Base-by-base conservation (phyloP, 192 early-diverging fungal genomes). In the Bifiguratus adelaidae region DNA sequence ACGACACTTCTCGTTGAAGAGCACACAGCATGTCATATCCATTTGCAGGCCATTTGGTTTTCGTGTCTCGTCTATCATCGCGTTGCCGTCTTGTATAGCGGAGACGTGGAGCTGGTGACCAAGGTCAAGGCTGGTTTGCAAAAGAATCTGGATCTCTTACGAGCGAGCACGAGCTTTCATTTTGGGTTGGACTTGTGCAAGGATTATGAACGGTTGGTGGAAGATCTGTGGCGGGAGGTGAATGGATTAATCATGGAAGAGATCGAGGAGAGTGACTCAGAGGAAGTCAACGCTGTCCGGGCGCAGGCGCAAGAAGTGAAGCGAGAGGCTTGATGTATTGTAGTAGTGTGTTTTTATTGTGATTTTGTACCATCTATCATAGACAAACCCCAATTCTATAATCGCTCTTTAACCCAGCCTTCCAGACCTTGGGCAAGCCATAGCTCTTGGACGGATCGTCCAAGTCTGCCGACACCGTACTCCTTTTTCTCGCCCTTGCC, bases 401-500 rank as follows among this genome's bases (percentile, higher is more conserved):
- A 70, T 48, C 77, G 77, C 32, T 71, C 67, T 45, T 82, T 87
- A 38, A 98, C 89, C 95, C 95, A 98, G 41, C 81, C 85, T 62
- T 98, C 95, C 36, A 98, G 71, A 25, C 93, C 95, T 20, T 86
- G 89, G 16, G 80, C 89, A 25, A 96, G 80, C 70, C 95, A 84
- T 48, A 99, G 68, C 67, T 98, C 95, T 71, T 98, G 95, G n/a
- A 94, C 92, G 33, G 90, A 92, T 69, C 65, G 83, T n/a, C 95
- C 95, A 16, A 89, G 60, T 23, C 51, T 60, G 2, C 64, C 71
- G 38, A 79, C 70, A n/a, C 55, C 58, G 44, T 76, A 77, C 27
- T 53, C 27, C 37, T 61, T 68, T 21, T 67, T 48, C 25, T 54
- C 32, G 12, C 61, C 50, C 21, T 67, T 57, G 1, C 47, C 52